A percentile compares a stretch with the other conserved stretches of the same genome.
These are phyloP conservation scores for Epichloe gansuensis DNA, from an alignment of 2,329 filamentous ascomycete species.

Conservation along the genomic window DNA sequence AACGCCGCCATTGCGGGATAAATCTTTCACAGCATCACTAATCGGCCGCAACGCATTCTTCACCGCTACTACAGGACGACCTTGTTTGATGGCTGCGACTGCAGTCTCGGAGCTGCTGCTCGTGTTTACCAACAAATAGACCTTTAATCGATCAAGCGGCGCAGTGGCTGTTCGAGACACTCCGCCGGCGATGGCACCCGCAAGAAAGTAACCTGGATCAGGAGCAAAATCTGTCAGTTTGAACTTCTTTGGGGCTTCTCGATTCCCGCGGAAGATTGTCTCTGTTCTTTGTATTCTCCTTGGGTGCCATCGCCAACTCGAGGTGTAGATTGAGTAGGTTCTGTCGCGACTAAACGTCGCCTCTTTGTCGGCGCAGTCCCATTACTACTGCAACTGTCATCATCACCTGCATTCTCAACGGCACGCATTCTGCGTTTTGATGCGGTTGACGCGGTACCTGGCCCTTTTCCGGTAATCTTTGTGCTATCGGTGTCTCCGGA, in stretches of 20 bases:
- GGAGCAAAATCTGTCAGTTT: slow-evolving; percentile 59
- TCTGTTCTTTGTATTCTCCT: slow-evolving; percentile 15
- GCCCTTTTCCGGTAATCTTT: not conserved
- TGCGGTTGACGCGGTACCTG: slow-evolving; percentile 2
- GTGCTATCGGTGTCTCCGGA: not conserved
- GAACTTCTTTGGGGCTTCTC: slow-evolving; percentile 28
- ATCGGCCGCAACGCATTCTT: slow-evolving; percentile 59
- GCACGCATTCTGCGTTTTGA: slow-evolving; percentile 9
- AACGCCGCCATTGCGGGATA: slow-evolving; percentile 79
- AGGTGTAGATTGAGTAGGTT: slow-evolving; percentile 11
- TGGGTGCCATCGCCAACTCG: slow-evolving; percentile 24
- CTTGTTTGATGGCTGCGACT: slow-evolving; percentile 55
- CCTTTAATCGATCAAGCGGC: slow-evolving; percentile 91
- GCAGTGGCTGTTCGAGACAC: slow-evolving; percentile 92
- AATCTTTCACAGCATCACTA: slow-evolving; percentile 56
- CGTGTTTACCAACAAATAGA: slow-evolving; percentile 92
- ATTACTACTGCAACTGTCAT: slow-evolving; percentile 11
- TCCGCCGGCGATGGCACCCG: slow-evolving; percentile 87
- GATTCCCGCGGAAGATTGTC: slow-evolving; percentile 22
- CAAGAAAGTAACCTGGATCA: slow-evolving; percentile 94
- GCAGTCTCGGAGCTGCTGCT: slow-evolving; percentile 37
- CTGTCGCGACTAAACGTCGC: slow-evolving; percentile 12
- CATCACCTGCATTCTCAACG: slow-evolving; percentile 2
- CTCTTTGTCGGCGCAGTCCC: slow-evolving; percentile 15
- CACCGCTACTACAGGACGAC: slow-evolving; percentile 51